Base-by-base conservation (phyloP, 2,329 filamentous ascomycete genomes). In the Microdochium nivale region DNA sequence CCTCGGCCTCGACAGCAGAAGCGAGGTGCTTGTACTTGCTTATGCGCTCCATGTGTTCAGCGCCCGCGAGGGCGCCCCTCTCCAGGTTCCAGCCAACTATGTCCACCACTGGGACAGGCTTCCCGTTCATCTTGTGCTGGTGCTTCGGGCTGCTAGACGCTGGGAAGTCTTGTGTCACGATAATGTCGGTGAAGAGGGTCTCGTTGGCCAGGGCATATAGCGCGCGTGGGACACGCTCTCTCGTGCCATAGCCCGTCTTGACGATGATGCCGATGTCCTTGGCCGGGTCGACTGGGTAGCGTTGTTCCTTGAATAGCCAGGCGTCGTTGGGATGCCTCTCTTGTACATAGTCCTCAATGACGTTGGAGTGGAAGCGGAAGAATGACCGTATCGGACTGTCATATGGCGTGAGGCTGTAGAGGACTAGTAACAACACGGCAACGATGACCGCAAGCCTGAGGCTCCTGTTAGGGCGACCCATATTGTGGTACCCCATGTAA, bases 161-260 rank as follows among this genome's bases (percentile, higher is more conserved):
- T 2, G 72, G 72, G 62, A 74, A 80, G 61, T 80, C 78, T 23
- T 72, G 78, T 14, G 79, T 71, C 9, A 80, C 69, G 2, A 80
- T 51, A 25, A 75, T 71, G 25, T 72, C 68, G 54, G 65, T 60
- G n/a, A 69, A 67, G 47, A 69, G 67, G 11, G 62, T 59, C 50
- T 65, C 62, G 50, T 71, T 65, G 46, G 70, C 67, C 44, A 78
- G 66, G 0, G 77, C 76, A 43, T 70, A 65, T 11, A 80, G 62
- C 60, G 76, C 72, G 11, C 71, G 68, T 3, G 69, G 63, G 25
- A 80, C 66, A 14, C 78, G 71, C 49, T 72, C 63, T 47, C 71
- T 70, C 19, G 78, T 80, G 51, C 77, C 78, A 59, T 77, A 80
- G 27, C 78, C 78, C 3, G 77, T 80, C 64, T 81, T 81, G 56